phyloP scores from a whole-genome alignment of 2,329 filamentous ascomycete species.

The Sphaerulina populicola region DNA sequence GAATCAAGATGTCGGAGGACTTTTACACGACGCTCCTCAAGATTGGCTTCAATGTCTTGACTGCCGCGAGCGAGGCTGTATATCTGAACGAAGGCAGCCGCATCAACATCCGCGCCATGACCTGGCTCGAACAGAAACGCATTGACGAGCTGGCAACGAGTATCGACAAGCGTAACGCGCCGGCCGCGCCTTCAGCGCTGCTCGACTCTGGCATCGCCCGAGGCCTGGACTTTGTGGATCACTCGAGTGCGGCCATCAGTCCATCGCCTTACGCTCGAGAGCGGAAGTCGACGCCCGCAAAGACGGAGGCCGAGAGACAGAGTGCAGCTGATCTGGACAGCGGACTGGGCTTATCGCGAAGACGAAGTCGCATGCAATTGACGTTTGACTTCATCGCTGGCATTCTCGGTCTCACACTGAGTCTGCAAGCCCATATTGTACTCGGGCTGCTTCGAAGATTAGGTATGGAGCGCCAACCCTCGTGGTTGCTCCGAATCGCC shows the following conservation, averaged over 20 bases:
- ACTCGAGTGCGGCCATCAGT: constrained; percentile 29
- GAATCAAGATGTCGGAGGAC: constrained; percentile 79
- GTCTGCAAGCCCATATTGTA: constrained; percentile 49
- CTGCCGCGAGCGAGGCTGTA: constrained; percentile 89
- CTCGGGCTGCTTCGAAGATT: constrained; percentile 50
- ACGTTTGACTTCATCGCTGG: constrained; percentile 67
- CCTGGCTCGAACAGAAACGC: constrained; percentile 87
- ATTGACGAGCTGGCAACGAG: constrained; percentile 62
- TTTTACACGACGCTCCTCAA: constrained; percentile 88
- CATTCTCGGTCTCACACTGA: constrained; percentile 58
- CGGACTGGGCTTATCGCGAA: constrained; percentile 70
- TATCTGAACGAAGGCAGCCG: constrained; percentile 83
- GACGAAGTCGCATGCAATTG: constrained; percentile 69
- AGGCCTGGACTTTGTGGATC: constrained; percentile 29
- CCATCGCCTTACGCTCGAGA: constrained; percentile 57
- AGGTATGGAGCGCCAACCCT: constrained; percentile 54
- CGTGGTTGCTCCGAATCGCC: constrained; percentile 53
- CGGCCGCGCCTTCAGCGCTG: constrained; percentile 38
- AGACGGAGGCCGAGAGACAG: constrained; percentile 18
- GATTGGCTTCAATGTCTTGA: constrained; percentile 78
- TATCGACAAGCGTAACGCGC: constrained; percentile 32
- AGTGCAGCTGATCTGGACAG: constrained; percentile 37
- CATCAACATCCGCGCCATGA: constrained; percentile 65
- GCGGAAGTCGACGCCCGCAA: constrained; percentile 43
- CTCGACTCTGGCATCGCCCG: constrained; percentile 36